Evolutionary conservation across 306 rosid genomes (phyloP).

Genomic region (Ammopiptanthus mongolicus): DNA sequence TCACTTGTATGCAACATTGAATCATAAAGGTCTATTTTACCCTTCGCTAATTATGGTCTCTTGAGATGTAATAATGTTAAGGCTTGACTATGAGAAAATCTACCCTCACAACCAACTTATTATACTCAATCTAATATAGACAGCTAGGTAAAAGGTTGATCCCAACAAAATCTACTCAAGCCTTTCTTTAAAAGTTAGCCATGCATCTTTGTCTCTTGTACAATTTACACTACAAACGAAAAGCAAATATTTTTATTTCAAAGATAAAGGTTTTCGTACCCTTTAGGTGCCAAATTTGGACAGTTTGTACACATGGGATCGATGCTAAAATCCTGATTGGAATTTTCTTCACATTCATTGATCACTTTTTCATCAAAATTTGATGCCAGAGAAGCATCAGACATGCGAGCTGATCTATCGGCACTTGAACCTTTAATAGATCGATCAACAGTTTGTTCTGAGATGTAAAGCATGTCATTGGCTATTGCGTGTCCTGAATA

Average conservation of each 20-base stretch:
- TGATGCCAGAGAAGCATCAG: constrained; percentile 32
- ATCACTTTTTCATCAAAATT: constrained; percentile 28
- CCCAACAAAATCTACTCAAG: background rate
- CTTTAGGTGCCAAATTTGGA: constrained; percentile 79
- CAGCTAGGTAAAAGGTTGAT: background rate
- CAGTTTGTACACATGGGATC: constrained; percentile 94
- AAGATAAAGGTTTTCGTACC: constrained; percentile 39
- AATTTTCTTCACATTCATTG: constrained; percentile 33
- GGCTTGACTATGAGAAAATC: background rate
- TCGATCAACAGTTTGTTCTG: constrained; percentile 39
- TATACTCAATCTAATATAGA: background rate
- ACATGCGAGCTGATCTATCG: constrained; percentile 48
- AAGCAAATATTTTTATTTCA: background rate
- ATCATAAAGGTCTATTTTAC: background rate
- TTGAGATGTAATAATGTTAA: background rate
- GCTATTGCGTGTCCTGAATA: constrained; percentile 79
- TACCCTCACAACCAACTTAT: constrained; percentile 14
- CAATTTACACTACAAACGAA: background rate
- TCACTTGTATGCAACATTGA: background rate
- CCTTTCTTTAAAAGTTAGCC: background rate
- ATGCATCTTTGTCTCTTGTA: background rate
- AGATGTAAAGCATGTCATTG: constrained; percentile 70
- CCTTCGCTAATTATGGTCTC: background rate
- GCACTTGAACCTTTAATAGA: constrained; percentile 46
- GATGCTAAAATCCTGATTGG: constrained; percentile 43